Conservation (phyloP, 345 rosid species). For the Iberis pinnata region DNA sequence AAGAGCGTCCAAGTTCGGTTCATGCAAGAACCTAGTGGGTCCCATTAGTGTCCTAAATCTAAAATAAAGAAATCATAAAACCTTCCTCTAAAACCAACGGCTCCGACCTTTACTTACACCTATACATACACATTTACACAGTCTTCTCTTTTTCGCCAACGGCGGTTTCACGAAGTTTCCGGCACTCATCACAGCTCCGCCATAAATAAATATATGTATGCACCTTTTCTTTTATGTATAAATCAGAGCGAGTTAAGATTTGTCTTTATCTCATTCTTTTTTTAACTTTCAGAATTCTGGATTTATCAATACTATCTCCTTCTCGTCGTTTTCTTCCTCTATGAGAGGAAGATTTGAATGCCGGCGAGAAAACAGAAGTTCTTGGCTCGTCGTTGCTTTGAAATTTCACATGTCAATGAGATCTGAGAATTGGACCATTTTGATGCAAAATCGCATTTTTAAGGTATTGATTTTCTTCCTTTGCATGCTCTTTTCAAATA, state of each 20-base stretch:
- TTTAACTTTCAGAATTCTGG: conserved; percentile 14
- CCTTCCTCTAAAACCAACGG: conserved; percentile 32
- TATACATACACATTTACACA: conserved; percentile 12
- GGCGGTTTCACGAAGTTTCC: conserved; percentile 18
- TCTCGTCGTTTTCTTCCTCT: conserved; percentile 10
- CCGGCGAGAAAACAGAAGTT: conserved; percentile 3
- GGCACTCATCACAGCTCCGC: not conserved
- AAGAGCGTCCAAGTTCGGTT: conserved; percentile 33
- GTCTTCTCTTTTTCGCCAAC: not conserved
- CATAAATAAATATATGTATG: not conserved
- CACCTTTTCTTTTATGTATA: conserved; percentile 16
- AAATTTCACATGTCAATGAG: conserved; percentile 26
- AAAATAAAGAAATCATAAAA: conserved; percentile 15
- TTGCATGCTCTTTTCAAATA: conserved; percentile 5
- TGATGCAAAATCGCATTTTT: conserved; percentile 30
- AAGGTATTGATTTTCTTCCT: conserved; percentile 27
- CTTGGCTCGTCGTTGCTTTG: not conserved
- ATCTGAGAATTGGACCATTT: conserved; percentile 35
- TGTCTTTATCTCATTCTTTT: conserved; percentile 23
- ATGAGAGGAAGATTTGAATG: conserved; percentile 21
- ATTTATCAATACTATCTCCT: conserved; percentile 20
- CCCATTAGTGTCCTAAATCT: conserved; percentile 18
- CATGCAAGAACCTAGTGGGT: conserved; percentile 30
- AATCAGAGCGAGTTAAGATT: conserved; percentile 5
- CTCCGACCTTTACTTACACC: conserved; percentile 29